Evolutionary conservation across 768 basidiomycete genomes (phyloP).

Genomic region (Pleurotus giganteus): DNA sequence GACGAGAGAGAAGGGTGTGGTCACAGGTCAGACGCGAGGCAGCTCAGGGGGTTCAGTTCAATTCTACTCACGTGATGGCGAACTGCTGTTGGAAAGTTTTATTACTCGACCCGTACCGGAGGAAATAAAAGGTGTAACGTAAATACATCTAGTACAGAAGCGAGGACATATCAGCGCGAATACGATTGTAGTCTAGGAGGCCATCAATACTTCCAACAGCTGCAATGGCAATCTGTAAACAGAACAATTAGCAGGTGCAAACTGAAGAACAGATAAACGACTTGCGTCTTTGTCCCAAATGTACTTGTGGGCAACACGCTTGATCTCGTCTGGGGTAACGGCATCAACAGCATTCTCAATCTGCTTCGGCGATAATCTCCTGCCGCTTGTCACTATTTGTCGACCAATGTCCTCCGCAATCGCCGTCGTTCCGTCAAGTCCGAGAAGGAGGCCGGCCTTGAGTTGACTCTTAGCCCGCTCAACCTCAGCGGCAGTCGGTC

Average conservation of each 20-base stretch:
- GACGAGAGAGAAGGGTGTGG: neutral
- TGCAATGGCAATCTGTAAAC: constrained; percentile 71
- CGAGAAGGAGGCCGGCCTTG: constrained; percentile 88
- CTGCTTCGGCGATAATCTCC: constrained; percentile 86
- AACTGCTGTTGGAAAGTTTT: neutral
- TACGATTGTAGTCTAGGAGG: constrained; percentile 91
- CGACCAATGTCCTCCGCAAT: constrained; percentile 98
- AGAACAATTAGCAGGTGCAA: constrained; percentile 10
- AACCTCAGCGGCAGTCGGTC: constrained; percentile 81
- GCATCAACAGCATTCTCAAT: constrained; percentile 92
- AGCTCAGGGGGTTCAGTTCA: constrained; percentile 3
- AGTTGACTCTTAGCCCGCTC: constrained; percentile 98
- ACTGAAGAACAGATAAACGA: constrained; percentile 14
- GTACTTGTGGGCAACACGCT: constrained; percentile 93
- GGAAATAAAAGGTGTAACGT: neutral
- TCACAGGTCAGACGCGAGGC: neutral
- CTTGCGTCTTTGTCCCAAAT: constrained; percentile 94
- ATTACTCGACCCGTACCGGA: neutral
- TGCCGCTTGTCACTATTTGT: constrained; percentile 93
- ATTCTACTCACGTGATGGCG: neutral
- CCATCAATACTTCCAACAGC: constrained; percentile 91
- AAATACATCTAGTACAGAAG: constrained; percentile 57
- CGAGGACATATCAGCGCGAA: constrained; percentile 80
- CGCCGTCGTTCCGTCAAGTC: constrained; percentile 94
- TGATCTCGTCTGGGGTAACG: constrained; percentile 85